phyloP scores from a whole-genome alignment of 768 basidiomycete species.

The Leucocoprinus sp. region DNA sequence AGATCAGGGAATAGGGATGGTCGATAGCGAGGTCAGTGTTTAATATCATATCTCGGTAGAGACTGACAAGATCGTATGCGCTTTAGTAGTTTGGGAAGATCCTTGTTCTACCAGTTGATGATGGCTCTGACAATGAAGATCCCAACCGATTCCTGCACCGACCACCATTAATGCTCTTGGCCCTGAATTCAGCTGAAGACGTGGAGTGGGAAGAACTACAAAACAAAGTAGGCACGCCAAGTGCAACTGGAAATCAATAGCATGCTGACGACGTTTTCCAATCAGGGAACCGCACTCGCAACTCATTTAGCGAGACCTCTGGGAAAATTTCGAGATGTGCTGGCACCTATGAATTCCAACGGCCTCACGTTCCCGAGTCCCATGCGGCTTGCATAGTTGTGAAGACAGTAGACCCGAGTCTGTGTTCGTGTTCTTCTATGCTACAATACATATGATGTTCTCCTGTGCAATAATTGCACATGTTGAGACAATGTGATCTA shows the following conservation, averaged over 20 bases:
- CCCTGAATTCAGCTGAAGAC: constrained; percentile 50
- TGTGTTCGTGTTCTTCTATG: neutral
- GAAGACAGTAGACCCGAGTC: too few relatives aligned
- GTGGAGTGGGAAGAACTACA: constrained; percentile 65
- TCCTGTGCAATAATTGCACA: neutral
- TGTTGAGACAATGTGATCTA: too few relatives aligned
- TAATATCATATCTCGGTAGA: neutral
- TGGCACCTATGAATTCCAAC: constrained; percentile 18
- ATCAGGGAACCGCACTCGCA: constrained; percentile 37
- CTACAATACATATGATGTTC: neutral
- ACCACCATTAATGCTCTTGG: constrained; percentile 61
- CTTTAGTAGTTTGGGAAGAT: constrained; percentile 56
- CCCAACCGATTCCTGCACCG: constrained; percentile 19
- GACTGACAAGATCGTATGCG: neutral
- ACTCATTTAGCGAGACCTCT: constrained; percentile 37
- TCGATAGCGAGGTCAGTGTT: constrained; percentile 63
- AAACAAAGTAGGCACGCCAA: constrained; percentile 40
- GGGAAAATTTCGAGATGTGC: constrained; percentile 31
- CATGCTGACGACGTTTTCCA: constrained; percentile 15
- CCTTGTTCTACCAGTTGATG: constrained; percentile 57
- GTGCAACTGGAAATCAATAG: neutral
- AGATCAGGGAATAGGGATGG: constrained; percentile 59
- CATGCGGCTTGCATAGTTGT: constrained; percentile 11
- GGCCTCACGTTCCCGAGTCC: constrained; percentile 18
- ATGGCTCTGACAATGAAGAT: constrained; percentile 19